A percentile compares a stretch with the other conserved stretches of the same genome.
These are phyloP conservation scores for Serpula lacrymans DNA, from an alignment of 768 basidiomycete genomes.

Conservation along the genomic window DNA sequence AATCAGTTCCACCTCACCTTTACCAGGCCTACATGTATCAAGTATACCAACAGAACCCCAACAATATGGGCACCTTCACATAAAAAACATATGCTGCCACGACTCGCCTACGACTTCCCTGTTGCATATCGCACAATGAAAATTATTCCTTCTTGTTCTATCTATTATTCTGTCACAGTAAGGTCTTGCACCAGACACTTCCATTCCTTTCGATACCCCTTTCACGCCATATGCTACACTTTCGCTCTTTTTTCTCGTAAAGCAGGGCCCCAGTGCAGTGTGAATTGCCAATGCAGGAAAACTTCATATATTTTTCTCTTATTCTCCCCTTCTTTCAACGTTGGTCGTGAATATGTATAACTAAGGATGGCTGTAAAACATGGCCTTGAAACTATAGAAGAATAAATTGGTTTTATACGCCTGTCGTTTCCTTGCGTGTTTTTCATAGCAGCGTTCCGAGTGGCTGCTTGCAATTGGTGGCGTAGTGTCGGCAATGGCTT, in stretches of 20 bases:
- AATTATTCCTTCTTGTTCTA: conserved; percentile 29
- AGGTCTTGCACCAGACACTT: conserved; percentile 19
- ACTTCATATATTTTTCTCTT: conserved; percentile 24
- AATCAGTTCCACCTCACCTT: conserved; percentile 63
- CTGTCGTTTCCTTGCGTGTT: not conserved
- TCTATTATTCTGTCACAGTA: conserved; percentile 25
- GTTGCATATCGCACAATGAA: conserved; percentile 23
- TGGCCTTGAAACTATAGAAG: conserved; percentile 31
- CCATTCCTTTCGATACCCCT: conserved; percentile 30
- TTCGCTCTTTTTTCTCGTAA: conserved; percentile 15
- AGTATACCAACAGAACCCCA: conserved; percentile 75
- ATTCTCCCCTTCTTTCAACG: conserved; percentile 28
- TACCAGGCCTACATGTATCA: conserved; percentile 86
- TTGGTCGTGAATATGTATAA: conserved; percentile 35
- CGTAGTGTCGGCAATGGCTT: no score
- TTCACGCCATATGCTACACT: conserved; percentile 11
- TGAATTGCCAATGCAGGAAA: conserved; percentile 28
- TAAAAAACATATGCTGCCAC: conserved; percentile 34
- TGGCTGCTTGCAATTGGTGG: no score
- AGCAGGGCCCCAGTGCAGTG: conserved; percentile 19
- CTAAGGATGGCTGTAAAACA: conserved; percentile 37
- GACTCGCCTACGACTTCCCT: conserved; percentile 42
- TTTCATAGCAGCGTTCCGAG: no score
- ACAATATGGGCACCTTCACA: conserved; percentile 74
- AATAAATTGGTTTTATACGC: conserved; percentile 15